Evolutionary conservation across 1,139 yeast genomes (phyloP), one percentile per base, ranked within the genome.

Genomic region (Blastobotrys apis): DNA sequence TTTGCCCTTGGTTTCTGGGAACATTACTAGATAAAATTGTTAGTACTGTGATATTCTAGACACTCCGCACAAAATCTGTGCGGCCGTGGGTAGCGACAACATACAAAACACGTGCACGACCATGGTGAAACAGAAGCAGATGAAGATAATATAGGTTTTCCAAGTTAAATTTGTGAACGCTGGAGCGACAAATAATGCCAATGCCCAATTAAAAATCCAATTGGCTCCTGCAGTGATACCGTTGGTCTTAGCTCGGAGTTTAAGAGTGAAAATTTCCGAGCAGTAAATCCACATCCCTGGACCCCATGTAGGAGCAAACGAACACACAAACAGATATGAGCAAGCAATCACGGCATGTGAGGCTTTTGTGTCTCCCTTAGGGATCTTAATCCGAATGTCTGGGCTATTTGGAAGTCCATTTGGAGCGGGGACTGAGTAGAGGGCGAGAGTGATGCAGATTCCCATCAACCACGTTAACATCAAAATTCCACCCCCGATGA

Each of bases 251-350:
- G 81, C 73, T 62, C 82, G 72, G 65, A 77, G 80, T 62, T 78
- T 67, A 38, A 77, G 68, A 49, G 79, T 77, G 78, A 79, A 74
- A 48, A 79, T 71, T 62, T 68, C 72, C 3, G 66, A 75, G 73
- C 75, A 69, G 69, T 78, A 77, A 44, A 77, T 68, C 81, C 81
- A 77, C 56, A 72, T 71, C 51, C 74, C 75, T 30, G 77, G 79
- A 60, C 81, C 81, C 84, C 83, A 80, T 2, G 84, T 78, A 12
- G 84, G 77, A 47, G 82, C 81, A 36, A 80, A 75, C 35, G 84
- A 80, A 44, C 80, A 79, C 62, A 80, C 81, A 51, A 75, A 76
- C 71, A 79, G 71, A 63, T 81, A 80, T 21, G 80, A 60, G 47
- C 79, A 75, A 50, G 81, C 74, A 56, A 84, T 84, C 3, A 80